Evolutionary conservation across 257 asterid genomes (phyloP).

Genomic region (Apocynum venetum): DNA sequence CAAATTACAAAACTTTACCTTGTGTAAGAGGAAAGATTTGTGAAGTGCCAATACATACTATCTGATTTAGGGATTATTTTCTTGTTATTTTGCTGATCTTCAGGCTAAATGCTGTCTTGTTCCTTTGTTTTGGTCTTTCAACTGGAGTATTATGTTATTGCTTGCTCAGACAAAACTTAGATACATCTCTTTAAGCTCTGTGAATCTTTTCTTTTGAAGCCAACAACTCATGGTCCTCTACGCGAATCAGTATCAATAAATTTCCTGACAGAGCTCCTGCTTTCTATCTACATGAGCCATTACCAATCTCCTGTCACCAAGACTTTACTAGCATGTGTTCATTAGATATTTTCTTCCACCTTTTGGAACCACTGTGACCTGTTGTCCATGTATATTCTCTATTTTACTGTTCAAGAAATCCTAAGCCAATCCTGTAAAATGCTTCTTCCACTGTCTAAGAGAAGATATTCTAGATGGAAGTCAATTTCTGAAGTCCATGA

Average conservation of each 20-base stretch:
- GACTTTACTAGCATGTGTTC: background rate
- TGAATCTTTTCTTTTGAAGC: too few species aligned
- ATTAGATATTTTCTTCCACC: background rate
- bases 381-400: too few species aligned
- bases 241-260: background rate
- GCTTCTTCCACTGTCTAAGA: background rate
- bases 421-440: background rate
- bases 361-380: background rate
- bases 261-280: background rate
- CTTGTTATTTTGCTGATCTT: background rate
- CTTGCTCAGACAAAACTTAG: too few species aligned
- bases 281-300: background rate
- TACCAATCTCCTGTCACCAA: background rate
- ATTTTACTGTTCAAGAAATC: background rate
- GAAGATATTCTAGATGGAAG: background rate
- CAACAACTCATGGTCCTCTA: too few species aligned
- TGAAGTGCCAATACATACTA: background rate
- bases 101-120: too few species aligned
- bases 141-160: too few species aligned
- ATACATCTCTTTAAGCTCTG: too few species aligned
- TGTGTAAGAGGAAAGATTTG: background rate
- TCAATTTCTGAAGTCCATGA: background rate
- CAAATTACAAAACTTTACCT: background rate
- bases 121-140: too few species aligned
- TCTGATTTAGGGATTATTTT: background rate